These are phyloP conservation scores for Candida ulmi DNA, from an alignment of 805 yeast genomes.

Conservation along the genomic window DNA sequence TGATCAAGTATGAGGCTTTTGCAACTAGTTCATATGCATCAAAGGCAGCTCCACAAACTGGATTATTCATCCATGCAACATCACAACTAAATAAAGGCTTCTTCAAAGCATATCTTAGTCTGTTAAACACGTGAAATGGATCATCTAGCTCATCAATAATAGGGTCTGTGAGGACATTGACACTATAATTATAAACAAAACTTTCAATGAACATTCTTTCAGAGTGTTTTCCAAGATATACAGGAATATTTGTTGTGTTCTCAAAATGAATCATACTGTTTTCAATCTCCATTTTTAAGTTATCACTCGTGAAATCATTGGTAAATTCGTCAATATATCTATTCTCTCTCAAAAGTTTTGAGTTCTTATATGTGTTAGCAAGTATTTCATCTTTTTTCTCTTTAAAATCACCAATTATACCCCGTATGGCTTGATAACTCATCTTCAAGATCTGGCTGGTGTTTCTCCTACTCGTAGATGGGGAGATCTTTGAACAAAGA, in stretches of 20 bases:
- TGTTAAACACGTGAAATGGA: slow-evolving; percentile 35
- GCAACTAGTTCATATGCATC: slow-evolving; percentile 31
- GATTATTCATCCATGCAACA: slow-evolving; percentile 39
- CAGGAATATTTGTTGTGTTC: neutral
- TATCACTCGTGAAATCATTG: slow-evolving; percentile 21
- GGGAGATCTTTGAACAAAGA: slow-evolving; percentile 30
- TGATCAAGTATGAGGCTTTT: slow-evolving; percentile 28
- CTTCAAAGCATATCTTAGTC: slow-evolving; percentile 26
- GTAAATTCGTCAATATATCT: slow-evolving; percentile 2
- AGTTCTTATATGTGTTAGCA: too few species aligned
- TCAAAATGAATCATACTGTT: slow-evolving; percentile 10
- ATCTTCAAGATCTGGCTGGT: slow-evolving; percentile 29
- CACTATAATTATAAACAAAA: slow-evolving; percentile 36
- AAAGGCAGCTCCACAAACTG: slow-evolving; percentile 33
- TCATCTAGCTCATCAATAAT: slow-evolving; percentile 30
- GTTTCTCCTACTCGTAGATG: slow-evolving; percentile 21
- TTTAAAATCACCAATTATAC: neutral
- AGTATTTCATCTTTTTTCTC: slow-evolving; percentile 3
- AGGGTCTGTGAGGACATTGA: slow-evolving; percentile 32
- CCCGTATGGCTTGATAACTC: slow-evolving; percentile 30
- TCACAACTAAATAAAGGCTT: slow-evolving; percentile 31
- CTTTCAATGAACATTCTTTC: slow-evolving; percentile 37
- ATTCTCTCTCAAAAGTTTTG: neutral
- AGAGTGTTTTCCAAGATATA: slow-evolving; percentile 11
- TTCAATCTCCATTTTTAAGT: slow-evolving; percentile 16